Conservation (phyloP, 768 basidiomycete species). For the Russula olivacea region DNA sequence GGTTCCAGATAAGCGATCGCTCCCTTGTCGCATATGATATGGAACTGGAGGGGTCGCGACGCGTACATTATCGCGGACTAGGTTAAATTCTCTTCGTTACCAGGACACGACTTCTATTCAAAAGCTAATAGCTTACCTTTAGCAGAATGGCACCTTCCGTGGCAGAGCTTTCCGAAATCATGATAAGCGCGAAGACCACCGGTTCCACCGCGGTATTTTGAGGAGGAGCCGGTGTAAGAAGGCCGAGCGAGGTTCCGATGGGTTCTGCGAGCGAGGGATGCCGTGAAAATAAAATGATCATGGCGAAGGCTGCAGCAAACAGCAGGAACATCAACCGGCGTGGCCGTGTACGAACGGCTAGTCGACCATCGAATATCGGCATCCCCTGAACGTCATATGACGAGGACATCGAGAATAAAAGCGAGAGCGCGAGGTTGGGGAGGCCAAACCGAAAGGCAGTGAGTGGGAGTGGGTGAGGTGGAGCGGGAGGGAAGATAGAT, state of each 20-base stretch:
- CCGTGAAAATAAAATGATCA: not conserved
- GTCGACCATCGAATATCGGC: not conserved
- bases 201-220: not conserved
- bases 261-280: not conserved
- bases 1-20: conserved; percentile 38
- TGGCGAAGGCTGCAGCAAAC: not conserved
- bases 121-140: conserved; percentile 9
- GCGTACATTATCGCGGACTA: conserved; percentile 39
- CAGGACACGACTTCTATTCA: not conserved
- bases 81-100: not conserved
- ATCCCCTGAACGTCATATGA: not conserved
- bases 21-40: conserved; percentile 42
- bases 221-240: not conserved
- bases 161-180: conserved; percentile 19
- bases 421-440: not conserved
- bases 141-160: conserved; percentile 24
- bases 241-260: not conserved
- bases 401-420: not conserved
- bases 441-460: no score
- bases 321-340: conserved; percentile 8
- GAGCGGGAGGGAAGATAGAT: no score
- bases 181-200: conserved; percentile 21
- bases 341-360: not conserved
- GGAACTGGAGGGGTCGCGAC: conserved; percentile 36
- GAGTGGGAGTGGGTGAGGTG: no score